These are phyloP conservation scores for Hygrocybe punicea DNA, from an alignment of 768 basidiomycete genomes.

Conservation along the genomic window DNA sequence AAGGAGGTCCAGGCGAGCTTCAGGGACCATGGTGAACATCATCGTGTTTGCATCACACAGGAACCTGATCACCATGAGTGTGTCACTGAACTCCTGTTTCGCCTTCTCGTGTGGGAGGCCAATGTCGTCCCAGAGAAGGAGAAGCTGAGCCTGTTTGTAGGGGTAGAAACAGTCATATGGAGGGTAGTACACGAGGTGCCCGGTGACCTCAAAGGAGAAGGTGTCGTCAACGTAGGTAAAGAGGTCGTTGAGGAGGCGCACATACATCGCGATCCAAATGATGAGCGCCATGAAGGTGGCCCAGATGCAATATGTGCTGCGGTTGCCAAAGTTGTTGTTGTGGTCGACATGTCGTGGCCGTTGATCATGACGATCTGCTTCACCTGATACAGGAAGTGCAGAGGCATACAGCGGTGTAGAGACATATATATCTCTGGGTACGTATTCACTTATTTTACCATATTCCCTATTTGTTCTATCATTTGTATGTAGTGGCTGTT, in stretches of 20 bases:
- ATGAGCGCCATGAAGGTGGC: constrained; percentile 23
- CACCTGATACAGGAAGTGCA: constrained; percentile 32
- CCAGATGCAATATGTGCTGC: too few species aligned
- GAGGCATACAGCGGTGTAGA: constrained; percentile 31
- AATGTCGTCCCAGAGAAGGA: constrained; percentile 38
- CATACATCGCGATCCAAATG: constrained; percentile 26
- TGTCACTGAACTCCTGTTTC: constrained; percentile 37
- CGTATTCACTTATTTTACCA: too few species aligned
- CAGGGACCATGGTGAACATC: constrained; percentile 21
- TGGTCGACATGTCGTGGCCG: constrained; percentile 8
- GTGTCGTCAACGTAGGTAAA: constrained; percentile 29
- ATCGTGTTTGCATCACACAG: too few species aligned
- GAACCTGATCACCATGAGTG: constrained; percentile 40
- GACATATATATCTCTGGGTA: too few species aligned
- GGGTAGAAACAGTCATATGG: too few species aligned
- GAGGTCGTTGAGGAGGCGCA: constrained; percentile 11
- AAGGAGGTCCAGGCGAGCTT: constrained; percentile 12
- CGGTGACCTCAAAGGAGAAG: too few species aligned
- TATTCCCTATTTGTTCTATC: too few species aligned
- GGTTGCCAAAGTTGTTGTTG: constrained; percentile 10
- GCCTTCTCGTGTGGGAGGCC: constrained; percentile 36
- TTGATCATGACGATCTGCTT: constrained; percentile 28
- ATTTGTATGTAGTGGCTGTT: too few species aligned
- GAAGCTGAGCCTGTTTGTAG: too few species aligned
- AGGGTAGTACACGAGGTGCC: too few species aligned